Evolutionary conservation across 805 yeast genomes (phyloP), one percentile per base, ranked within the genome.

Genomic region (Ogataea pini): DNA sequence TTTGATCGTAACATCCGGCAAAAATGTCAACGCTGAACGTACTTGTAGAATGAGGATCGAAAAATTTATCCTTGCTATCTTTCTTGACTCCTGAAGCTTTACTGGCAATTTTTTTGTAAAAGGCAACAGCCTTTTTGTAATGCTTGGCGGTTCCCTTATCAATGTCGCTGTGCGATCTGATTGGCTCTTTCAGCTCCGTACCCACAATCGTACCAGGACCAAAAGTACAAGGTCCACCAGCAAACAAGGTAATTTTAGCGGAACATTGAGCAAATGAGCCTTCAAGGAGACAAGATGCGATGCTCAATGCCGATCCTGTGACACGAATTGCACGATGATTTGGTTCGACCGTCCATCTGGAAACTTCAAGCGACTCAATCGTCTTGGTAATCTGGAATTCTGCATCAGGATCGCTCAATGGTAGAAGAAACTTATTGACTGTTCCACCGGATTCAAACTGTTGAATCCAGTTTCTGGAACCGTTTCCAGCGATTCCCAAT

Each of bases 1-100:
- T 85, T 76, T 91, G 98, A 72, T 91, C 98, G 67, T 89, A 89
- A 72, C 96, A 88, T 53, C 97, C 97, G 25, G 96, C 96, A 70
- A 88, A 90, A 41, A 91, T 80, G 68, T 91, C 97, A 50, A 91
- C 83, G 24, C 92, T 80, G 62, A 89, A 96, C 13, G 89, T 87
- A 55, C 81, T 79, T 19, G 71, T 69, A 16, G 72, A 62, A 34
- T 62, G 61, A 25, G 62, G 65, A 52, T 69, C 73, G 39, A 62
- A 60, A 49, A 61, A 63, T 52, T 69, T 69, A 52, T 69, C 73
- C 40, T 68, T 69, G 27, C 56, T 41, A 47, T 66, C 71, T 48
- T 66, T 68, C 51, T 64, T 66, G 36, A 60, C 41, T 57, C 77
- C 76, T 41, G 92, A 79, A 31, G 88, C 88, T 56, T 83, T 85